Conservation (phyloP, 1,284 basidiomycete genomes). For the Ganoderma sinense region DNA sequence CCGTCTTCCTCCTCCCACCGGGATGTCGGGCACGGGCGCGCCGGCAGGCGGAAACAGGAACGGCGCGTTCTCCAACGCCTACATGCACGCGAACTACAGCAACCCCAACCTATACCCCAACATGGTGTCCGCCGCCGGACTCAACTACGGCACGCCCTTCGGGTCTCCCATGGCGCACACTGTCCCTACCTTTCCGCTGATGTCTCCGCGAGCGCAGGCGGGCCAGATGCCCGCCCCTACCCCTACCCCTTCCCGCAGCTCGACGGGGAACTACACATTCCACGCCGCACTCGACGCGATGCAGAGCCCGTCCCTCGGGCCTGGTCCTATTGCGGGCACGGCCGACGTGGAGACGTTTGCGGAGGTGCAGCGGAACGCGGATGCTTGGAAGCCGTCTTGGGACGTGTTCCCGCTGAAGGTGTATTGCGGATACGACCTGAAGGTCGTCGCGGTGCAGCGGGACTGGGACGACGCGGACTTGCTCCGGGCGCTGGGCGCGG, state of each 20-base stretch:
- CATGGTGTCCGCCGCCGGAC: not conserved
- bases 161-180: not conserved
- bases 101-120: not conserved
- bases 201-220: not conserved
- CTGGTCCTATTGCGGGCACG: not conserved
- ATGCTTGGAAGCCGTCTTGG: constrained; percentile 29
- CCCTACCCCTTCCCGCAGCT: not conserved
- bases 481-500: constrained; percentile 21
- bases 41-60: not conserved
- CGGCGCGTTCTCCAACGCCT: not conserved
- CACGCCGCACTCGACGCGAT: not conserved
- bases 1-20: not conserved
- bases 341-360: not conserved
- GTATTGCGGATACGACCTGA: constrained; percentile 26
- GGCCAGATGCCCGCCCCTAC: not conserved
- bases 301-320: not conserved
- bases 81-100: constrained; percentile 5
- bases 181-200: not conserved
- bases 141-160: not conserved
- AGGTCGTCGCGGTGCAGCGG: constrained; percentile 21
- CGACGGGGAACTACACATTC: not conserved
- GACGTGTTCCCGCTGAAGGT: constrained; percentile 31
- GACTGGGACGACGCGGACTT: constrained; percentile 32
- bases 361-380: not conserved
- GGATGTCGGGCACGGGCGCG: not conserved